Evolutionary conservation across 306 rosid genomes (phyloP).

Genomic region (Quercus mongolica): DNA sequence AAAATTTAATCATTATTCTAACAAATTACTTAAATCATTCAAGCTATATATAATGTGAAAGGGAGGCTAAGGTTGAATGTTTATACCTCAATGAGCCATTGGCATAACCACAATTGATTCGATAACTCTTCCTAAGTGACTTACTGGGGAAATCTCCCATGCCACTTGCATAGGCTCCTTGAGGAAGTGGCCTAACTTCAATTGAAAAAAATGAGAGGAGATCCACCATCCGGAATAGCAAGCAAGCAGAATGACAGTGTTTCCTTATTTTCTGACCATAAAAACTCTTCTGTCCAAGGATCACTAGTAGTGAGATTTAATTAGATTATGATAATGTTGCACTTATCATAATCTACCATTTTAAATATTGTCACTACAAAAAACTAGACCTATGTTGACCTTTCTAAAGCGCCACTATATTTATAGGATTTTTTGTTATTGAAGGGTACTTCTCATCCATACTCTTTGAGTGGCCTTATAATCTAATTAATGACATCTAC

Average conservation of each 20-base stretch:
- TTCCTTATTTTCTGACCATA: conserved; percentile 66
- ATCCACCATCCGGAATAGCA: conserved; percentile 47
- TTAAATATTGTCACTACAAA: too few relatives aligned
- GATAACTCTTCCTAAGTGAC: conserved; percentile 57
- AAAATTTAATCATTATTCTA: too few relatives aligned
- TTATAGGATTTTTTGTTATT: too few relatives aligned
- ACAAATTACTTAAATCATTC: neutral
- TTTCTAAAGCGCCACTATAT: too few relatives aligned
- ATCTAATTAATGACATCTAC: too few relatives aligned
- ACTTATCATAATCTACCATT: too few relatives aligned
- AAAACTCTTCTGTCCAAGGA: conserved; percentile 78
- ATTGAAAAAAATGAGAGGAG: conserved; percentile 70
- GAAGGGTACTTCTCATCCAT: too few relatives aligned
- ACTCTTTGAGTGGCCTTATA: too few relatives aligned
- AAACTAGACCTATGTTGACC: too few relatives aligned
- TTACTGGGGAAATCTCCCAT: conserved; percentile 45
- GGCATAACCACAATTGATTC: conserved; percentile 75
- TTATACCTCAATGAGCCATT: conserved; percentile 62
- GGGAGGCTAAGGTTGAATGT: neutral
- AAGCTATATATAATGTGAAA: neutral
- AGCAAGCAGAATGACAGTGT: conserved; percentile 55
- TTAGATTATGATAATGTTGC: too few relatives aligned
- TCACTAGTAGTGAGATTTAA: too few relatives aligned
- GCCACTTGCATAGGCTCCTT: conserved; percentile 63
- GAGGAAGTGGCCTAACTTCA: conserved; percentile 80